Evolutionary conservation across 1,284 basidiomycete species (phyloP).

Genomic region (Naganishia cerealis): DNA sequence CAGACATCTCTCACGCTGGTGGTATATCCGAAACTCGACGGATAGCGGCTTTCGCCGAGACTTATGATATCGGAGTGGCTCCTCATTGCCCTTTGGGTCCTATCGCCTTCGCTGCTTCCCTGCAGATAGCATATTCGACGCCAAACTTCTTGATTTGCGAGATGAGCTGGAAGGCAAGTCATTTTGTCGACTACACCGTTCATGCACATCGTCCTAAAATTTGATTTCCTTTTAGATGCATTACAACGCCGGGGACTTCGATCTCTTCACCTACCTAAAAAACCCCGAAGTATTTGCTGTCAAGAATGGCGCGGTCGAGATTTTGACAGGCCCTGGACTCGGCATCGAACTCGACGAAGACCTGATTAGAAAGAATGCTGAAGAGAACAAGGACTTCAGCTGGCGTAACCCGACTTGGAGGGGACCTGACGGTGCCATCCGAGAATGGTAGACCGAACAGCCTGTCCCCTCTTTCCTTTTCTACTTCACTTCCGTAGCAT

Average conservation of each 20-base stretch:
- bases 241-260: slow-evolving; percentile 67
- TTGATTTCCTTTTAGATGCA: slow-evolving; percentile 60
- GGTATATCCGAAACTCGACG: slow-evolving; percentile 72
- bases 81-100: slow-evolving; percentile 59
- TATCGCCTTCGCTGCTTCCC: slow-evolving; percentile 67
- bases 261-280: slow-evolving; percentile 62
- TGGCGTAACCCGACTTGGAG: slow-evolving; percentile 35
- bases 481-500: too few species aligned
- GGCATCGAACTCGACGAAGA: slow-evolving; percentile 44
- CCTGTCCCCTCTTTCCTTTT: background rate
- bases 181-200: background rate
- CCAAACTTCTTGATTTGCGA: slow-evolving; percentile 56
- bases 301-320: slow-evolving; percentile 40
- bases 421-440: slow-evolving; percentile 34
- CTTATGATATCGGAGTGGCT: slow-evolving; percentile 55
- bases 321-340: slow-evolving; percentile 39
- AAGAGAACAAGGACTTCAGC: slow-evolving; percentile 54
- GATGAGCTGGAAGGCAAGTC: slow-evolving; percentile 50
- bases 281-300: slow-evolving; percentile 43
- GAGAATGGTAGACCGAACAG: slow-evolving; percentile 31
- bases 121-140: slow-evolving; percentile 53
- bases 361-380: slow-evolving; percentile 44
- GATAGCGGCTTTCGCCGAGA: slow-evolving; percentile 68
- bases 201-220: background rate
- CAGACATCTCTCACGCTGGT: slow-evolving; percentile 62